Conservation (phyloP, 352 stramenopile species). For the Thalassiosira sp. region DNA sequence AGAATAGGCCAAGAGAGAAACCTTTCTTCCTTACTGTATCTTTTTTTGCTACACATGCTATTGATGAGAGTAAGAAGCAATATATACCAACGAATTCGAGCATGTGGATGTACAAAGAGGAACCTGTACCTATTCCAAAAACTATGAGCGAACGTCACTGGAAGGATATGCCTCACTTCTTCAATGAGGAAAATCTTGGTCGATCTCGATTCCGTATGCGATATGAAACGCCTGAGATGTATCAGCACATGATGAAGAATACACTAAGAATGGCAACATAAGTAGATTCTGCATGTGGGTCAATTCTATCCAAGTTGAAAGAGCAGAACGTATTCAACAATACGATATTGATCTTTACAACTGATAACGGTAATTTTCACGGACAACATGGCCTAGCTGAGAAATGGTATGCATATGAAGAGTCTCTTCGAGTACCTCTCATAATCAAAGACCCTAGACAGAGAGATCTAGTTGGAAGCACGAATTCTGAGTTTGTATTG, state of each 20-base stretch:
- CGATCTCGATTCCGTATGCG: slow-evolving; percentile 54
- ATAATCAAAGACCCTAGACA: slow-evolving; percentile 66
- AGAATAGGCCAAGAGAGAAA: slow-evolving; percentile 31
- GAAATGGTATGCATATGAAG: slow-evolving; percentile 64
- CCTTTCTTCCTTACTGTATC: slow-evolving; percentile 55
- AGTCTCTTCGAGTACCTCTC: slow-evolving; percentile 60
- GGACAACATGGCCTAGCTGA: slow-evolving; percentile 57
- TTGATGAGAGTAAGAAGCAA: slow-evolving; percentile 46
- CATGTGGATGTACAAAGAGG: slow-evolving; percentile 61
- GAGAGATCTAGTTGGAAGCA: slow-evolving; percentile 45
- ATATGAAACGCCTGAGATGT: slow-evolving; percentile 56
- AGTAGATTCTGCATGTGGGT: slow-evolving; percentile 58
- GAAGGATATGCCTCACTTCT: slow-evolving; percentile 61
- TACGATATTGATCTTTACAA: slow-evolving; percentile 80
- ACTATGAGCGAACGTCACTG: slow-evolving; percentile 55
- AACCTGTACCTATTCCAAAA: slow-evolving; percentile 48
- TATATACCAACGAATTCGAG: slow-evolving; percentile 61
- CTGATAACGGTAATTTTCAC: slow-evolving; percentile 75
- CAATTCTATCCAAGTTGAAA: slow-evolving; percentile 58
- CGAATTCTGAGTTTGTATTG: slow-evolving; percentile 62
- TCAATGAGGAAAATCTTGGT: slow-evolving; percentile 58
- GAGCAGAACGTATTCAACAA: slow-evolving; percentile 57
- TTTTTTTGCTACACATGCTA: slow-evolving; percentile 66
- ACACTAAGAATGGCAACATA: slow-evolving; percentile 68
- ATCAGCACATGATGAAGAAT: slow-evolving; percentile 74